Conservation (phyloP, 2,329 filamentous ascomycete species). For the Colletotrichum endophyticum region DNA sequence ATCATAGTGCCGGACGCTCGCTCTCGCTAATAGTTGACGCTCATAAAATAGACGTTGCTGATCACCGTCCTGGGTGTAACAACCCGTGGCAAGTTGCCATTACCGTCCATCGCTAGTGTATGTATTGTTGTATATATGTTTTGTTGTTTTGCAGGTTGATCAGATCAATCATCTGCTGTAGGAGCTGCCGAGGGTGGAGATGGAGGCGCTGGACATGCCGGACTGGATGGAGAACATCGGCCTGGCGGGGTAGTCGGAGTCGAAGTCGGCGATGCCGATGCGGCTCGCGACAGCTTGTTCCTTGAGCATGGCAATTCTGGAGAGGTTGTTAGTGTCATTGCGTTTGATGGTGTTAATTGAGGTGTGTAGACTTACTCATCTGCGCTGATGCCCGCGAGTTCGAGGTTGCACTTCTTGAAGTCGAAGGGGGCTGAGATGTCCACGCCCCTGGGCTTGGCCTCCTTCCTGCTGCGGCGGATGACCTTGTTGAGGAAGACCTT, state of each 20-base stretch:
- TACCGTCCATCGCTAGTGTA: background rate
- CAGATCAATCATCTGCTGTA: background rate
- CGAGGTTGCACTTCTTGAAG: slow-evolving; percentile 58
- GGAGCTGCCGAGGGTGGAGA: slow-evolving; percentile 13
- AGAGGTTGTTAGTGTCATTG: background rate
- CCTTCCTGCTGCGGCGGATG: slow-evolving; percentile 45
- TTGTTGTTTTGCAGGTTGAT: background rate
- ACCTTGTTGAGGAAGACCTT: slow-evolving; percentile 49
- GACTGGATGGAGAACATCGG: slow-evolving; percentile 15
- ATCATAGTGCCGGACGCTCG: slow-evolving; percentile 1
- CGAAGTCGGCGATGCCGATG: slow-evolving; percentile 47
- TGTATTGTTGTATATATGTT: background rate
- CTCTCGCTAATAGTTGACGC: background rate
- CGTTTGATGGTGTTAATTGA: background rate
- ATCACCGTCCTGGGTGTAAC: slow-evolving; percentile 5
- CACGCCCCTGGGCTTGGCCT: slow-evolving; percentile 41
- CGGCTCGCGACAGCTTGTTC: slow-evolving; percentile 57
- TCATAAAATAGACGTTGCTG: background rate
- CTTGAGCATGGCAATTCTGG: slow-evolving; percentile 53
- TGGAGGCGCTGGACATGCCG: slow-evolving; percentile 10
- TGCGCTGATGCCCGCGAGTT: slow-evolving; percentile 59
- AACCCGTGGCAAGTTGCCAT: background rate
- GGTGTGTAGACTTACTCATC: slow-evolving; percentile 56
- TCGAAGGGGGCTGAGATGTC: slow-evolving; percentile 64
- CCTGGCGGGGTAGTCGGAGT: slow-evolving; percentile 7